These are phyloP conservation scores for Heterobasidion occidentale DNA, from an alignment of 1,284 basidiomycete species.

Conservation along the genomic window DNA sequence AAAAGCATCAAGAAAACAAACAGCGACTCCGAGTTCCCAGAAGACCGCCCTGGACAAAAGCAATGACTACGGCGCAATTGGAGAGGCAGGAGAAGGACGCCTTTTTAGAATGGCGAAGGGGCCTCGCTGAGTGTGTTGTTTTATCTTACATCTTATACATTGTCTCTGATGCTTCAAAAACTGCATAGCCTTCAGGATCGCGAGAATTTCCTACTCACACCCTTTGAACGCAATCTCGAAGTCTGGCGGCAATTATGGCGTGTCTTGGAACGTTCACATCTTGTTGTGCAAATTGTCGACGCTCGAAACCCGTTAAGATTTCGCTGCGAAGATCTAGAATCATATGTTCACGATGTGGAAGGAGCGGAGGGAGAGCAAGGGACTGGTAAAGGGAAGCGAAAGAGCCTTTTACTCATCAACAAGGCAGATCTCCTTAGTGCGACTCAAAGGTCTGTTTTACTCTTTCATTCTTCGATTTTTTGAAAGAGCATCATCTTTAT, in stretches of 20 bases:
- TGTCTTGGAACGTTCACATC: slow-evolving; percentile 88
- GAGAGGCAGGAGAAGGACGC: slow-evolving; percentile 84
- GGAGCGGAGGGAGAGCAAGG: slow-evolving; percentile 70
- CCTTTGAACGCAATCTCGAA: slow-evolving; percentile 94
- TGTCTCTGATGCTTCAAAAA: slow-evolving; percentile 1
- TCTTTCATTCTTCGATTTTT: neutral
- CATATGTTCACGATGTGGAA: slow-evolving; percentile 78
- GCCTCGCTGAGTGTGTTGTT: slow-evolving; percentile 72
- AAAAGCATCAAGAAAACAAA: slow-evolving; percentile 70
- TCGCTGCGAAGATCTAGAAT: slow-evolving; percentile 87
- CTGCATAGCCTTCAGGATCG: slow-evolving; percentile 64
- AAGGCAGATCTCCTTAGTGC: slow-evolving; percentile 92
- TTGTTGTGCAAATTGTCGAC: slow-evolving; percentile 94
- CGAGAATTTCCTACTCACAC: slow-evolving; percentile 80
- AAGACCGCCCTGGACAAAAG: slow-evolving; percentile 79
- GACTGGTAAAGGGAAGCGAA: slow-evolving; percentile 67
- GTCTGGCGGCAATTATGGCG: slow-evolving; percentile 97
- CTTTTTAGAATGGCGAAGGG: slow-evolving; percentile 88
- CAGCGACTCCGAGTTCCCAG: slow-evolving; percentile 76
- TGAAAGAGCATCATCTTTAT: neutral
- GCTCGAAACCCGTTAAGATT: slow-evolving; percentile 90
- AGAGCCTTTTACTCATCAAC: slow-evolving; percentile 86
- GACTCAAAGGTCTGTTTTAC: slow-evolving; percentile 64
- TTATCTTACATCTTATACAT: slow-evolving; percentile 1
- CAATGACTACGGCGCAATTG: slow-evolving; percentile 68